phyloP scores from a whole-genome alignment of 1,284 basidiomycete species.

The Schizopora paradoxa region DNA sequence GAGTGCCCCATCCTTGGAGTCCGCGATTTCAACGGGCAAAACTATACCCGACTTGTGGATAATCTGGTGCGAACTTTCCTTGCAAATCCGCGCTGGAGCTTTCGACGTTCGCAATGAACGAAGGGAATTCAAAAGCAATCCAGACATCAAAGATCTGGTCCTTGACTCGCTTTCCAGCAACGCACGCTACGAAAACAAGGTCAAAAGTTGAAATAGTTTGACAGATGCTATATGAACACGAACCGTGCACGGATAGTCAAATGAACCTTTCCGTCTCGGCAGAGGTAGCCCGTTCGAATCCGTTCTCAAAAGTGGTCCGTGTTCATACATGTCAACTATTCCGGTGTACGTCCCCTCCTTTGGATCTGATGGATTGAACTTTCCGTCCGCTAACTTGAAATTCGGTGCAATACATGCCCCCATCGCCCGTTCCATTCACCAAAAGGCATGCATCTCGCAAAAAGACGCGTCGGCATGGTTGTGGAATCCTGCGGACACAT shows the following conservation, averaged over 20 bases:
- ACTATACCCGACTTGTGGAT: constrained; percentile 8
- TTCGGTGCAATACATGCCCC: constrained; percentile 25
- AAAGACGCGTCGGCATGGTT: constrained; percentile 22
- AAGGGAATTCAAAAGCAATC: constrained; percentile 21
- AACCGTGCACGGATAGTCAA: constrained; percentile 30
- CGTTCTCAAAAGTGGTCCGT: constrained; percentile 28
- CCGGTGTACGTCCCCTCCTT: constrained; percentile 18
- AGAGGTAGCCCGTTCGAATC: constrained; percentile 20
- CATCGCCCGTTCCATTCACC: constrained; percentile 24
- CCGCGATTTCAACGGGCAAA: not conserved
- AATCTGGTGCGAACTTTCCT: constrained; percentile 14
- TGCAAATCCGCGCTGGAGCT: not conserved
- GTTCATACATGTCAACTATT: constrained; percentile 25
- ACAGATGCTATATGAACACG: not conserved
- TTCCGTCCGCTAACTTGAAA: constrained; percentile 18
- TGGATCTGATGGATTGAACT: constrained; percentile 17
- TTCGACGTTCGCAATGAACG: not conserved
- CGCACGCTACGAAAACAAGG: constrained; percentile 15
- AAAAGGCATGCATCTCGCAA: constrained; percentile 28
- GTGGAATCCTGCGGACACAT: constrained; percentile 16
- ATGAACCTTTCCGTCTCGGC: constrained; percentile 26
- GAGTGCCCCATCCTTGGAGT: not conserved
- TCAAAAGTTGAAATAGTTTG: not conserved
- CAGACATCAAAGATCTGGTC: constrained; percentile 24
- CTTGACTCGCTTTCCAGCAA: constrained; percentile 19